Evolutionary conservation across 176 grass and related monocot genomes (phyloP), one percentile per base, ranked within the genome.

Genomic region (Oryza meyeriana): DNA sequence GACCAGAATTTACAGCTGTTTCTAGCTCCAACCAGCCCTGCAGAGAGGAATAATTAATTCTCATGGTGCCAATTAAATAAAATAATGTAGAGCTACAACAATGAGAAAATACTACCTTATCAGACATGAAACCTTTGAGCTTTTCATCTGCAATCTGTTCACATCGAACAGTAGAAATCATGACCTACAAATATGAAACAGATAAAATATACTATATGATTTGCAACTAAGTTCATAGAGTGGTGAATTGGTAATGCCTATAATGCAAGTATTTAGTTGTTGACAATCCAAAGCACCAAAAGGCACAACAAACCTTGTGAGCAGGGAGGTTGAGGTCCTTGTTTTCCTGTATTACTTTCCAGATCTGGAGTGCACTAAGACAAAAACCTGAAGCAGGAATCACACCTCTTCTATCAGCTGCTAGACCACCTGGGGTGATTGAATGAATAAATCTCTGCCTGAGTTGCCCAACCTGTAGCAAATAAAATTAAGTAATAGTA

Each of bases 271-370:
- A 30, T 52, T 86, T 47, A 36, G 10, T n/a, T 64, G 32, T 78
- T 33, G 10, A 66, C 78, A 18, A 84, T 36, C 25, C 28, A 68
- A 78, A 42, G 50, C 13, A 48, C 39, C 41, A 57, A 69, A 81
- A 71, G 67, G 26, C 16, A 64, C 35, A 87, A 65, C 18, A 80
- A 47, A 94, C 95, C 92, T 98, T 91, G 87, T 98, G 90, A 87
- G 95, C 88, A 45, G 95, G 95, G 82, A 98, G 92, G 76, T 95
- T 86, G 28, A 98, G 95, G 68, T 95, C 95, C 85, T 98, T 98
- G 91, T 98, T 95, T 91, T 95, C 92, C 44, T 83, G 82, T 79
- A 93, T 91, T 42, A 95, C 84, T 90, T 91, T 93, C 95, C 95
- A 98, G 65, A 98, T 90, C 66, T 95, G 87, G 76, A 88, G 85